A percentile compares a stretch with the other conserved stretches of the same genome.
phyloP scores from a whole-genome alignment of 805 yeast genomes.

The Komagataella kurtzmanii region DNA sequence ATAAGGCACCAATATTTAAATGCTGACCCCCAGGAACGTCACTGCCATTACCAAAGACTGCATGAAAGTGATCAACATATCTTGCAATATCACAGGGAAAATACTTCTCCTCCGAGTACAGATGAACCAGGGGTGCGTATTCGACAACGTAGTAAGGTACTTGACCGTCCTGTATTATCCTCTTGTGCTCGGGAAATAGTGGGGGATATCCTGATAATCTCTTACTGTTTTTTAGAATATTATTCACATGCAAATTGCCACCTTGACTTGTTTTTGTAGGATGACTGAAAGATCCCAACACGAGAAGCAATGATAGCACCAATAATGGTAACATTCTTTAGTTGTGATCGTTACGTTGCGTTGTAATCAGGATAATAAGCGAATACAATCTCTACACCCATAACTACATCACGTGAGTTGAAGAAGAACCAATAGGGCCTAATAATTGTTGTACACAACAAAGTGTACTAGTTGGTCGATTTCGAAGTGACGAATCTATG shows the following conservation, averaged over 20 bases:
- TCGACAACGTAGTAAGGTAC: constrained; percentile 54
- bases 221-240: neutral
- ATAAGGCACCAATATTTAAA: constrained; percentile 16
- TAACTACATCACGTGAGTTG: neutral
- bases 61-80: constrained; percentile 53
- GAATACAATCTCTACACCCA: neutral
- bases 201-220: constrained; percentile 21
- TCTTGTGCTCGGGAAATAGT: constrained; percentile 17
- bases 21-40: constrained; percentile 13
- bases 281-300: neutral
- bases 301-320: neutral
- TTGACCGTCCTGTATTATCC: constrained; percentile 33
- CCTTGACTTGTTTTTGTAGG: neutral
- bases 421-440: no score
- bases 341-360: neutral
- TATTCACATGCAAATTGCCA: neutral
- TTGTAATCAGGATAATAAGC: neutral
- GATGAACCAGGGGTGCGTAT: constrained; percentile 65
- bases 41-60: constrained; percentile 38
- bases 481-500: no score
- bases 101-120: constrained; percentile 82
- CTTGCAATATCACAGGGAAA: constrained; percentile 71
- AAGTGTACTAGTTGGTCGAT: no score
- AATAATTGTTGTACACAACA: no score
- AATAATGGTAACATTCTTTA: neutral